Evolutionary conservation across 2,329 filamentous ascomycete species (phyloP), one percentile per base, ranked within the genome.

Genomic region (Cladosporium sp.): DNA sequence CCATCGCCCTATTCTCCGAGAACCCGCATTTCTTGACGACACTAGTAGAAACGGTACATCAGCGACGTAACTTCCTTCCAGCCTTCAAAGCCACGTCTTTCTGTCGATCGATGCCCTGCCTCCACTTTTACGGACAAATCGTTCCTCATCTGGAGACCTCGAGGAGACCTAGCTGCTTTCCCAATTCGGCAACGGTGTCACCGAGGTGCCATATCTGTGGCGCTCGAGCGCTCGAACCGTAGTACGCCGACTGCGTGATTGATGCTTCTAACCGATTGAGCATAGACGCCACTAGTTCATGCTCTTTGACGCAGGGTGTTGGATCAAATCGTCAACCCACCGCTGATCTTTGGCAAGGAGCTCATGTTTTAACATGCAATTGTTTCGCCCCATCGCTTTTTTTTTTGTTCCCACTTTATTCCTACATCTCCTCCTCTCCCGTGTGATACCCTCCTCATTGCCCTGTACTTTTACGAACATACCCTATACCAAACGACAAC

Each of bases 381-480:
- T 63, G 0, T 34, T 32, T 47, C 41, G 8, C n/a, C 36, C 61
- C 21, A 52, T 11, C 28, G 24, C 7, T 18, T 26, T 2, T 26
- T 18, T 55, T 57, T 26, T 12, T 36, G 5, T 18, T 62, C 59
- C 44, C 57, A 28, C 44, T 62, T 30, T 28, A 41, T 38, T 24
- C 14, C 11, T 14, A 28, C 38, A 49, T 1, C 41, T 49, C 15
- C 26, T 24, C 36, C 8, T 14, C 24, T 14, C 36, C 18, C 34
- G 34, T 64, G 51, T 57, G 41, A 47, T 21, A 47, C 32, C 11
- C 18, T 34, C 3, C 14, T 26, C 28, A 14, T 26, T 14, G 21
- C 18, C 59, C 34, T 62, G 61, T 64, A 64, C 49, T 64, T 57
- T 64, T 64, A 64, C 51, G 61, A 64, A 26, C 11, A 44, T 32